Conservation (phyloP, 768 basidiomycete genomes). For the Coprinellus micaceus region DNA sequence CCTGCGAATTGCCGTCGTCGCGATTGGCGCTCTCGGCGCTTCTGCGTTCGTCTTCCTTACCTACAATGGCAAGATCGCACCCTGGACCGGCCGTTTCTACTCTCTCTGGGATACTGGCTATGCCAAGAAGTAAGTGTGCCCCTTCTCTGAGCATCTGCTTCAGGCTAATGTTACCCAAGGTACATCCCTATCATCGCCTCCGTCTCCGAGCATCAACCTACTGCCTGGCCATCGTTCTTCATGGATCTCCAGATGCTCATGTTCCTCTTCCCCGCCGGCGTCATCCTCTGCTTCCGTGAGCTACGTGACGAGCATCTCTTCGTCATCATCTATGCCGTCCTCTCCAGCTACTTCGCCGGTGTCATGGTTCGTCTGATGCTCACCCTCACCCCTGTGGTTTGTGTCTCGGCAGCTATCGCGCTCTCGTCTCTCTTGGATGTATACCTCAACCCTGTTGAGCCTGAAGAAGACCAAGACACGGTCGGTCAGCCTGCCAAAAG, state of each 20-base stretch:
- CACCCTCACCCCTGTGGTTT: slow-evolving; percentile 94
- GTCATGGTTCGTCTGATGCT: slow-evolving; percentile 99
- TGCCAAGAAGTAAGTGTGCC: slow-evolving; percentile 77
- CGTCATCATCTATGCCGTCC: slow-evolving; percentile 94
- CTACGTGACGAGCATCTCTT: slow-evolving; percentile 96
- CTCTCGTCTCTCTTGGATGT: slow-evolving; percentile 84
- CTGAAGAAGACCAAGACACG: slow-evolving; percentile 33
- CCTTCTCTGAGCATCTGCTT: background rate
- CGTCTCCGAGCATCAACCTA: slow-evolving; percentile 98
- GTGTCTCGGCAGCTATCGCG: slow-evolving; percentile 88
- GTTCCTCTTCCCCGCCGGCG: slow-evolving; percentile 96
- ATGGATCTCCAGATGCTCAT: slow-evolving; percentile 99
- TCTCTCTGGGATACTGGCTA: slow-evolving; percentile 99
- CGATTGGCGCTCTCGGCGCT: slow-evolving; percentile 67
- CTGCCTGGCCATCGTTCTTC: slow-evolving; percentile 99
- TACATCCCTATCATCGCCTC: slow-evolving; percentile 98
- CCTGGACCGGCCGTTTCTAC: slow-evolving; percentile 99
- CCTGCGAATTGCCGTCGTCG: slow-evolving; percentile 65
- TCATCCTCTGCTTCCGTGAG: slow-evolving; percentile 89
- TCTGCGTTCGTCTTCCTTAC: slow-evolving; percentile 76
- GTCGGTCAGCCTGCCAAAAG: slow-evolving; percentile 20
- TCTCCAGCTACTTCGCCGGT: slow-evolving; percentile 97
- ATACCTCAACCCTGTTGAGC: slow-evolving; percentile 83
- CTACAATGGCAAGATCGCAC: slow-evolving; percentile 92
- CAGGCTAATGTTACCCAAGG: slow-evolving; percentile 34